Evolutionary conservation across 768 basidiomycete species (phyloP).

Genomic region (Pisolithus marmoratus): DNA sequence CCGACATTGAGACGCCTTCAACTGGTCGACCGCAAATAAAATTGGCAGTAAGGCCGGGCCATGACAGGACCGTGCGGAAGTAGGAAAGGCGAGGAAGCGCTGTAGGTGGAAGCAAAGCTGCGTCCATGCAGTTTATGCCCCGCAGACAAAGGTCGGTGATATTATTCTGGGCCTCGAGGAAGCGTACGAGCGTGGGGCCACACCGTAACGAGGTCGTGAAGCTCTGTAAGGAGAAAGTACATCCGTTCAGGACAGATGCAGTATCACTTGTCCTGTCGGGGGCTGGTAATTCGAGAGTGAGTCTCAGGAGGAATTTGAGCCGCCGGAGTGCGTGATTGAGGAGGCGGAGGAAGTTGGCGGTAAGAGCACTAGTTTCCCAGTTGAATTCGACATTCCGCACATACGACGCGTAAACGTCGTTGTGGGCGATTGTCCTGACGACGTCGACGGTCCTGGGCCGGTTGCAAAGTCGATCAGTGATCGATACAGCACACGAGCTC

Average conservation of each 20-base stretch:
- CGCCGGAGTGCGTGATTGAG: slow-evolving; percentile 39
- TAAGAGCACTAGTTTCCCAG: slow-evolving; percentile 32
- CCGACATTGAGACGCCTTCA: slow-evolving; percentile 46
- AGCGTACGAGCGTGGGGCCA: slow-evolving; percentile 39
- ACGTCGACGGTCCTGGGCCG: slow-evolving; percentile 31
- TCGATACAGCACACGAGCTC: slow-evolving; percentile 31
- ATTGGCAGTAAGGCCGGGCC: slow-evolving; percentile 38
- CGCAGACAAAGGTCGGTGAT: slow-evolving; percentile 51
- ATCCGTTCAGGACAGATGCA: slow-evolving; percentile 44
- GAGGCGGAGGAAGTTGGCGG: slow-evolving; percentile 44
- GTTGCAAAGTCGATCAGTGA: slow-evolving; percentile 29
- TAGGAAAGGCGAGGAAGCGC: slow-evolving; percentile 44
- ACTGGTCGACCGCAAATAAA: slow-evolving; percentile 46
- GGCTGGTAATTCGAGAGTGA: slow-evolving; percentile 46
- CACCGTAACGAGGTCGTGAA: slow-evolving; percentile 57
- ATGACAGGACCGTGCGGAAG: slow-evolving; percentile 52
- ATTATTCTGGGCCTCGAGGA: slow-evolving; percentile 45
- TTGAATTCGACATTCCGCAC: slow-evolving; percentile 46
- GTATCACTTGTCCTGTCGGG: slow-evolving; percentile 29
- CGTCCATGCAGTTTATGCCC: slow-evolving; percentile 38
- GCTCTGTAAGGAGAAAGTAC: slow-evolving; percentile 38
- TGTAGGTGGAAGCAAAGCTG: slow-evolving; percentile 28
- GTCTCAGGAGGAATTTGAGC: slow-evolving; percentile 34
- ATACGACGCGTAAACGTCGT: slow-evolving; percentile 30
- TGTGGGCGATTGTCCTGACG: slow-evolving; percentile 35